Conservation (phyloP, 805 yeast species). For the Candida maris region DNA sequence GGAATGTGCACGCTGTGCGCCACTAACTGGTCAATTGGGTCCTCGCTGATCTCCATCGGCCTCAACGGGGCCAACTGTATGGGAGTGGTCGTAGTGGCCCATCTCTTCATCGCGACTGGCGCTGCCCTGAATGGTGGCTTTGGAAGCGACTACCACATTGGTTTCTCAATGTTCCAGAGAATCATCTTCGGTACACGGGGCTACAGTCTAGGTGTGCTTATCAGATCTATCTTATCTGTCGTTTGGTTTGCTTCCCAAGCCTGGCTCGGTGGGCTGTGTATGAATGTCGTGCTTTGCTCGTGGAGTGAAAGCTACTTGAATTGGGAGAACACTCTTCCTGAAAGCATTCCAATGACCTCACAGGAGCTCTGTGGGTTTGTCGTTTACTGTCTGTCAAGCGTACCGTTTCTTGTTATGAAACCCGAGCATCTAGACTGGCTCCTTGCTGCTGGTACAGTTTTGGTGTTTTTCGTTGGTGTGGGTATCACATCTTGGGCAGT, state of each 20-base stretch:
- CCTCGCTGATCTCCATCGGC: conserved; percentile 44
- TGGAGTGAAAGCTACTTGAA: conserved; percentile 36
- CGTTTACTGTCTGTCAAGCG: conserved; percentile 41
- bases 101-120: conserved; percentile 39
- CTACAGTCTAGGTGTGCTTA: conserved; percentile 38
- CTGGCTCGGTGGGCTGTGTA: conserved; percentile 43
- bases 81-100: conserved; percentile 44
- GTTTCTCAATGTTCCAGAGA: conserved; percentile 43
- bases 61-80: conserved; percentile 43
- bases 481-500: conserved; percentile 33
- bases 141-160: conserved; percentile 49
- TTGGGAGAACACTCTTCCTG: conserved; percentile 39
- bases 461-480: conserved; percentile 10
- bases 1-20: conserved; percentile 31
- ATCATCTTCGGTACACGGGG: conserved; percentile 47
- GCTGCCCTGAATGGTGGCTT: conserved; percentile 46
- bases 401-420: conserved; percentile 38
- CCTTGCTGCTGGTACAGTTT: conserved; percentile 3
- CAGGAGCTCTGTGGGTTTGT: conserved; percentile 42
- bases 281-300: conserved; percentile 36
- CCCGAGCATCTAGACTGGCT: conserved; percentile 33
- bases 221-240: conserved; percentile 41
- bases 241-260: conserved; percentile 47
- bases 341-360: conserved; percentile 36
- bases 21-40: conserved; percentile 31